phyloP scores from a whole-genome alignment of 1,284 basidiomycete genomes.

The Bothia castanella region DNA sequence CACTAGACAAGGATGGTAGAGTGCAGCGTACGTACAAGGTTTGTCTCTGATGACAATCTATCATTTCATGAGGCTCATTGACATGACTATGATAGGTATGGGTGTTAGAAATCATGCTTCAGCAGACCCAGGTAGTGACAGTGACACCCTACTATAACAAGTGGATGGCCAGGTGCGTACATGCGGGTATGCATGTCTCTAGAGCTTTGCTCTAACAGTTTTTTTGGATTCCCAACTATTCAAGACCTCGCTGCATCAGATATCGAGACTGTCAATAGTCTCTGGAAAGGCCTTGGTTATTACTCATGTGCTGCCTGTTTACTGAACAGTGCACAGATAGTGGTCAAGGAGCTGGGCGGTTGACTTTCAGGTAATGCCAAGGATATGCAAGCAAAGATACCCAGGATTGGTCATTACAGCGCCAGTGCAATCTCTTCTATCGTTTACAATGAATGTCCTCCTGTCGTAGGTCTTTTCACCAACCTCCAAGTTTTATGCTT shows the following conservation, averaged over 20 bases:
- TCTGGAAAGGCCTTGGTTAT: constrained; percentile 92
- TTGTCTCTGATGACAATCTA: constrained; percentile 1
- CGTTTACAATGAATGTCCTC: constrained; percentile 79
- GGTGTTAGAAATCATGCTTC: constrained; percentile 95
- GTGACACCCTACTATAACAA: constrained; percentile 87
- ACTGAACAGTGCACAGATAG: constrained; percentile 74
- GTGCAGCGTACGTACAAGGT: constrained; percentile 81
- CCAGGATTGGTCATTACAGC: constrained; percentile 90
- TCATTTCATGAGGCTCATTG: too few relatives aligned
- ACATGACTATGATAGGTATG: constrained; percentile 62
- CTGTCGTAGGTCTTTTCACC: constrained; percentile 67
- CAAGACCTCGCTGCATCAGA: constrained; percentile 68
- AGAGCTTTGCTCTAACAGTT: not conserved
- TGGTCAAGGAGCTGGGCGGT: constrained; percentile 63
- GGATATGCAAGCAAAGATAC: constrained; percentile 80
- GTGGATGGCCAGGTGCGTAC: constrained; percentile 80
- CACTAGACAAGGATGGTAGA: constrained; percentile 47
- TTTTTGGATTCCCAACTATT: constrained; percentile 76
- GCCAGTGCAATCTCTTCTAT: constrained; percentile 89
- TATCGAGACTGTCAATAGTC: constrained; percentile 80
- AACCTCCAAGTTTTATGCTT: too few relatives aligned
- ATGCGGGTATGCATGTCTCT: constrained; percentile 25
- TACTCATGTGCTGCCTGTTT: constrained; percentile 85
- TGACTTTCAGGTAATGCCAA: constrained; percentile 76
- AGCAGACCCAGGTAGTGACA: constrained; percentile 90